A percentile compares a stretch with the other conserved stretches of the same genome.
Conservation (phyloP, 345 rosid species). For the Nasturtium officinale region DNA sequence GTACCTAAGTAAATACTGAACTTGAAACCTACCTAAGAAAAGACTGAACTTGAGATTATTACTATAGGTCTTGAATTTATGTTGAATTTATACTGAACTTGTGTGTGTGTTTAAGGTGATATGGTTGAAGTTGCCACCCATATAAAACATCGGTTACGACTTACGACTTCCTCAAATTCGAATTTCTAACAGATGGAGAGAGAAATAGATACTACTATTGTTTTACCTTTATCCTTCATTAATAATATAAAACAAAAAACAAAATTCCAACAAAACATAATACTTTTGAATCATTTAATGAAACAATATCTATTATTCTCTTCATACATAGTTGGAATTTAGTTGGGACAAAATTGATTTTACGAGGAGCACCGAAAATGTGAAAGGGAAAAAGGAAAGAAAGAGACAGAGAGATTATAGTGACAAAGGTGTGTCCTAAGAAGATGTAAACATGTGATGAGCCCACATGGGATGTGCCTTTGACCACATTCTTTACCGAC, state of each 20-base stretch:
- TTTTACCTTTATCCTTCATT: not conserved
- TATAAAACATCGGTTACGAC: slow-evolving; percentile 12
- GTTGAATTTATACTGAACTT: too few species aligned
- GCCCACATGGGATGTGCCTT: slow-evolving; percentile 46
- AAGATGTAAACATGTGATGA: slow-evolving; percentile 42
- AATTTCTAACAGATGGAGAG: not conserved
- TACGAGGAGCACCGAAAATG: slow-evolving; percentile 34
- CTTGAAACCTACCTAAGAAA: not conserved
- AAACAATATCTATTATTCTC: not conserved
- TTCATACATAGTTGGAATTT: not conserved
- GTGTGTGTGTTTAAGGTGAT: not conserved
- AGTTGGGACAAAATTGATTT: not conserved
- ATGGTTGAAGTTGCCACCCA: not conserved
- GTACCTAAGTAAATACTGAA: too few species aligned
- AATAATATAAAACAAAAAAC: not conserved
- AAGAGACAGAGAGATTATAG: not conserved
- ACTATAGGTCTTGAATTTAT: not conserved
- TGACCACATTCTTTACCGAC: slow-evolving; percentile 44
- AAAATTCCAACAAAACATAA: not conserved
- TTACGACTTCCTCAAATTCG: not conserved
- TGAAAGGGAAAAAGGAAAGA: not conserved
- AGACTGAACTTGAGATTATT: not conserved
- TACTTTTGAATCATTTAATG: not conserved
- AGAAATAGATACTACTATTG: not conserved
- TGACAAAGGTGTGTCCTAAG: slow-evolving; percentile 32